Evolutionary conservation across 1,139 yeast species (phyloP), one percentile per base, ranked within the genome.

Genomic region (Candida neerlandica): DNA sequence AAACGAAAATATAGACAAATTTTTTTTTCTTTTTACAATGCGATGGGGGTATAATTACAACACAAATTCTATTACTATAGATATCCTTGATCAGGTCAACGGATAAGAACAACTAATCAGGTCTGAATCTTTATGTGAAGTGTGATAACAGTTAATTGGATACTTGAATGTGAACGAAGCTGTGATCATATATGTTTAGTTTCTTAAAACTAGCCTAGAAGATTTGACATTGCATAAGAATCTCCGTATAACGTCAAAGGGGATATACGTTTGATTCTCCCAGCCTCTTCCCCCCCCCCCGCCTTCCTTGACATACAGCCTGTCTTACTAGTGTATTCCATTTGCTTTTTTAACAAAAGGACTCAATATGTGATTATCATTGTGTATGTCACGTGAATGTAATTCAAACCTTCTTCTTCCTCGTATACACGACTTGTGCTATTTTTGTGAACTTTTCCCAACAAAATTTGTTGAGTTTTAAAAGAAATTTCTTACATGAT

Each of bases 401-500:
- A 21, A 2, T 21, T 37, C 18, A 33, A 29, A 29, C 1, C n/a
- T 3, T 29, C 5, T 3, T 29, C 5, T 29, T n/a, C 2, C 23
- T 2, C 11, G 10, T 7, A 3, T 15, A 21, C 41, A 37, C 41
- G 41, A 37, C 41, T 10, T 7, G 15, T 19, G 14, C 5, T 23
- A 7, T 3, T 12, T 37, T 21, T 37, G 26, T 21, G 30, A n/a
- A 19, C 5, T 18, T 35, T 37, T 4, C 41, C 41, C 41, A 37
- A 37, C 41, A 37, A 37, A 23, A 11, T 37, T 37, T 37, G 41
- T 37, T 37, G 41, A 37, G 41, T 21, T 21, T 19, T 27, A 37
- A 37, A 29, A 37, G 27, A 16, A 35, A 18, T 35, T 35, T 35
- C 26, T 35, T 35, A n/a, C 27, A 33, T 33, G 18, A 33, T 33